A percentile compares a stretch with the other conserved stretches of the same genome.
These are phyloP conservation scores for Colletotrichum endophyticum DNA, from an alignment of 2,329 filamentous ascomycete species.

Conservation along the genomic window DNA sequence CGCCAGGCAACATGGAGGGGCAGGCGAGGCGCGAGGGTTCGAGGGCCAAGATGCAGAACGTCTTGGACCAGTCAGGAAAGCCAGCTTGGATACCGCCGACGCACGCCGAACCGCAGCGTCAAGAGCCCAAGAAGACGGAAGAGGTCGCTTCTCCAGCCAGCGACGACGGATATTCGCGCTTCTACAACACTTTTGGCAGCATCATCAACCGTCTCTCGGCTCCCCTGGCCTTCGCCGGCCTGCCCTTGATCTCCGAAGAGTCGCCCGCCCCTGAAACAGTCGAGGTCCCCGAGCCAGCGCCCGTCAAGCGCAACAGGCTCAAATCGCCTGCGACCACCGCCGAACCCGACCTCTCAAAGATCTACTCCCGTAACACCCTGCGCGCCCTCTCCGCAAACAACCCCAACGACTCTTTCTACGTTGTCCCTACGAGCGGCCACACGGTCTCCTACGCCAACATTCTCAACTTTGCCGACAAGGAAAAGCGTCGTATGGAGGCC, in stretches of 20 bases:
- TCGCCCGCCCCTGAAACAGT: conserved; percentile 27
- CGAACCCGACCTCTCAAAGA: conserved; percentile 79
- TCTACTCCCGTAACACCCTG: conserved; percentile 87
- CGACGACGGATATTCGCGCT: conserved; percentile 86
- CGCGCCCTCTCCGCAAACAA: conserved; percentile 73
- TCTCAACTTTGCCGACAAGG: conserved; percentile 71
- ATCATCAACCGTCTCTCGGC: conserved; percentile 89
- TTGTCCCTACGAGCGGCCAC: conserved; percentile 89
- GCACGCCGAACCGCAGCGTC: conserved; percentile 26
- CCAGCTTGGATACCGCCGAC: conserved; percentile 58
- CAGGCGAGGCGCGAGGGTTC: conserved; percentile 56
- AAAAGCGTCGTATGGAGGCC: conserved; percentile 63
- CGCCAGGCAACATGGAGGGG: conserved; percentile 71
- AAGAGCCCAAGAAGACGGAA: conserved; percentile 29
- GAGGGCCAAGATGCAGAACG: conserved; percentile 58
- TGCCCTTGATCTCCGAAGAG: conserved; percentile 73
- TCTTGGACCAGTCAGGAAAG: conserved; percentile 59
- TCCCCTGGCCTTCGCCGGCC: conserved; percentile 88
- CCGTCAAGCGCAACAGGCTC: conserved; percentile 40
- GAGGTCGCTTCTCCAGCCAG: conserved; percentile 32
- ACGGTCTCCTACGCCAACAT: conserved; percentile 95
- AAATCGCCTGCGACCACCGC: conserved; percentile 35
- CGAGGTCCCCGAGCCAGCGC: conserved; percentile 41
- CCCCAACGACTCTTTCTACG: conserved; percentile 83
- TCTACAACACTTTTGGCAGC: conserved; percentile 90